Evolutionary conservation across 2,329 filamentous ascomycete species (phyloP), one percentile per base, ranked within the genome.

Genomic region (Incumbomyces lentus): DNA sequence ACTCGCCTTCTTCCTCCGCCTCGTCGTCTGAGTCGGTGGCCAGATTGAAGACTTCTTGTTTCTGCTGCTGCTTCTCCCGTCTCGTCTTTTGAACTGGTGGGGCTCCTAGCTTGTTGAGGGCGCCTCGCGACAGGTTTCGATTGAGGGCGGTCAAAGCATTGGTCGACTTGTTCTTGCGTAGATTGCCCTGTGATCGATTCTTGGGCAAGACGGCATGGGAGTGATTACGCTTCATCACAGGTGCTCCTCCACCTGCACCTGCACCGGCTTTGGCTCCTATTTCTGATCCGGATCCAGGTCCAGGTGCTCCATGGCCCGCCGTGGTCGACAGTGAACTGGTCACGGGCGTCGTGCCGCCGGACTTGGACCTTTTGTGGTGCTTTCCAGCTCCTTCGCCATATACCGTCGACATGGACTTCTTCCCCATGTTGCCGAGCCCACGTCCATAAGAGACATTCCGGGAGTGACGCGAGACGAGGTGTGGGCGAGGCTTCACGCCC

Each of bases 321-420:
- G 17, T 31, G 2, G 52, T 37, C 22, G 47, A 31, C 31, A 61
- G 63, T 17, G 68, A 68, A 48, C 68, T 71, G 13, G 63, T 64
- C 14, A 63, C 58, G 17, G 68, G 68, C 18, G 67, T 69, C 17
- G 60, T 61, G 13, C 46, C 46, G 34, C 66, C 66, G 5, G 68
- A 71, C 52, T 68, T 69, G 57, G 70, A 70, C 50, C 68, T 63
- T 41, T 68, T 64, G 56, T 71, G 68, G 36, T 62, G 60, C n/a
- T 45, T 49, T 35, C 57, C 54, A 31, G 53, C 52, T 46, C 33
- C 67, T 62, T 35, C 41, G 17, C 31, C 41, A 36, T 44, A 36
- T 12, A 37, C 41, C 18, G 30, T 16, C 18, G 41, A 35, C 30
- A 60, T 50, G 17, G 52, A 53, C 10, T 65, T 52, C 45, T 62